Evolutionary conservation across 1,139 yeast genomes (phyloP).

Genomic region (Blastobotrys raffinosifermentans): DNA sequence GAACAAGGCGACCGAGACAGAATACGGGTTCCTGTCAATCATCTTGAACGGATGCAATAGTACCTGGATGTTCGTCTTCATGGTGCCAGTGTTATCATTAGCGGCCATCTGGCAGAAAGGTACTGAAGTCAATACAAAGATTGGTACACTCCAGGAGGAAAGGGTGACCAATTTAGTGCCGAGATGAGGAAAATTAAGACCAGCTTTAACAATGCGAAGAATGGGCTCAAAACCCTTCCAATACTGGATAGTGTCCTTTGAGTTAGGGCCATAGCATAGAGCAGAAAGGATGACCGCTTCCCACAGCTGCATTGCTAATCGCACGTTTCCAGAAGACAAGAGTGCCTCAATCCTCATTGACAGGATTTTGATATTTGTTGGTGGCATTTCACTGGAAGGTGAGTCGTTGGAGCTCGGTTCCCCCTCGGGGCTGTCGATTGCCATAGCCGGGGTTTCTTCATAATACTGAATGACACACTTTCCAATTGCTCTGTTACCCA

Average conservation of each 20-base stretch:
- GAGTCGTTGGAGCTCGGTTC: not conserved
- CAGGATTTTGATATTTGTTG: not conserved
- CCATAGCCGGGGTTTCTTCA: conserved; percentile 11
- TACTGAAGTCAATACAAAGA: conserved; percentile 15
- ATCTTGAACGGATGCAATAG: conserved; percentile 18
- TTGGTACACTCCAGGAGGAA: conserved; percentile 17
- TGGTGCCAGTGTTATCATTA: conserved; percentile 4
- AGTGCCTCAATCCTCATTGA: conserved; percentile 1
- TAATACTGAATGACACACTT: conserved; percentile 14
- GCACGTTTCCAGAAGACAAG: not conserved
- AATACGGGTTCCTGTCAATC: conserved; percentile 10
- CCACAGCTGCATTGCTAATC: conserved; percentile 19
- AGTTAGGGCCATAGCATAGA: conserved; percentile 14
- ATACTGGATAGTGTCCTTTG: conserved; percentile 15
- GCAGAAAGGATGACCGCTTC: conserved; percentile 15
- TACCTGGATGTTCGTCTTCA: conserved; percentile 11
- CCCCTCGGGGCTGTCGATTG: conserved; percentile 2
- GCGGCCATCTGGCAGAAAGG: conserved; percentile 7
- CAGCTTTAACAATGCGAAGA: conserved; percentile 18
- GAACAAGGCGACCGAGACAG: conserved; percentile 7
- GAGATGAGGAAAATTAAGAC: conserved; percentile 17
- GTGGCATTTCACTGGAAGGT: conserved; percentile 1
- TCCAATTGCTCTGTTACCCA: conserved; percentile 14
- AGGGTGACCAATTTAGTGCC: conserved; percentile 17
- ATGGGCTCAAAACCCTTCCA: conserved; percentile 19